These are phyloP conservation scores for Podospora sp. DNA, from an alignment of 495 filamentous ascomycete species.

Conservation along the genomic window DNA sequence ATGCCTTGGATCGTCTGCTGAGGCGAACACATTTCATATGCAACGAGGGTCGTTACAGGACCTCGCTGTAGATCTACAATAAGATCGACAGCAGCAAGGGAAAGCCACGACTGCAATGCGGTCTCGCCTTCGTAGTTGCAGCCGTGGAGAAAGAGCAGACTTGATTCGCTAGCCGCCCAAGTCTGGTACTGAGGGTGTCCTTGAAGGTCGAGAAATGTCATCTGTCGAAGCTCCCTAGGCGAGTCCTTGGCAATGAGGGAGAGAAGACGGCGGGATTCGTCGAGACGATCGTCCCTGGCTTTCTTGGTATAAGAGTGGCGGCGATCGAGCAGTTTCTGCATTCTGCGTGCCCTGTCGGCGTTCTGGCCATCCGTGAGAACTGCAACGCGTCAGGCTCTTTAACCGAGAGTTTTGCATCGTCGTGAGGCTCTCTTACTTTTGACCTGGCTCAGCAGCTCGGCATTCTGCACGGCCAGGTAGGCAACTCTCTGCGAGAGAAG, in stretches of 20 bases:
- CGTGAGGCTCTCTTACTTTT: neutral
- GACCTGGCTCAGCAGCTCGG: neutral
- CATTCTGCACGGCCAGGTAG: constrained; percentile 1
- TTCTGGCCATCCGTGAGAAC: constrained; percentile 11
- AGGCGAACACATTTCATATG: constrained; percentile 7
- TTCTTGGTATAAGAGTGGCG: neutral
- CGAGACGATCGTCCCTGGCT: neutral
- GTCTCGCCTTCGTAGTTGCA: constrained; percentile 1
- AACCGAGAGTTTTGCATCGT: neutral
- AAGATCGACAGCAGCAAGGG: constrained; percentile 9
- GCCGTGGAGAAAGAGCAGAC: constrained; percentile 13
- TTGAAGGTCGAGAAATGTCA: neutral
- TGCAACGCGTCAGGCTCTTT: neutral
- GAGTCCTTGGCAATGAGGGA: neutral
- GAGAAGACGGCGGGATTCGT: constrained; percentile 1
- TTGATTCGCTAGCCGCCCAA: neutral
- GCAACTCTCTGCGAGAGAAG: constrained; percentile 13
- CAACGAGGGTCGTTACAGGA: neutral
- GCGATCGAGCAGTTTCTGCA: neutral
- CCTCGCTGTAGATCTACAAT: neutral
- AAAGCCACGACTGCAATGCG: constrained; percentile 16
- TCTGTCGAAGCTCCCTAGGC: neutral
- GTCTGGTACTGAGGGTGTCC: neutral
- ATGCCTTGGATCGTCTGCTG: constrained; percentile 1
- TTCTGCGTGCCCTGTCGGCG: neutral